Evolutionary conservation across 768 basidiomycete genomes (phyloP).

Genomic region (Lactarius tabidus): DNA sequence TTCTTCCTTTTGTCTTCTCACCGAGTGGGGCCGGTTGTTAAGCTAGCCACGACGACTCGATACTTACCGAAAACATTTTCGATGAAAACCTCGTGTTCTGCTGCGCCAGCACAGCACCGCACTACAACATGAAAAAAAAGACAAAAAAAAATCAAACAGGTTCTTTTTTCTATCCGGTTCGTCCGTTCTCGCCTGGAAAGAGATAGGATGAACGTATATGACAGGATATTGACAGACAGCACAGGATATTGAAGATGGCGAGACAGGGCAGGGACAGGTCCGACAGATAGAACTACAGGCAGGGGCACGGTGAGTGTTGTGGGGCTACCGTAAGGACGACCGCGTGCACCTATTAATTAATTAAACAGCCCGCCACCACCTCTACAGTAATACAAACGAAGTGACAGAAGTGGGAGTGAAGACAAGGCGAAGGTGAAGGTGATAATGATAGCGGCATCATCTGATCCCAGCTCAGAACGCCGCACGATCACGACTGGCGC

Average conservation of each 20-base stretch:
- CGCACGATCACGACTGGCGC: background rate
- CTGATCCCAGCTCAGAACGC: background rate
- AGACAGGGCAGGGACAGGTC: background rate
- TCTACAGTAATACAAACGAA: slow-evolving; percentile 12
- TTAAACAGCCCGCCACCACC: background rate
- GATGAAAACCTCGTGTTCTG: background rate
- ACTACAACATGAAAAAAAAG: background rate
- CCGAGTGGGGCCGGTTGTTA: background rate
- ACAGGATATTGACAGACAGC: background rate
- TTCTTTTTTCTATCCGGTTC: background rate
- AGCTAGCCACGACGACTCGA: background rate
- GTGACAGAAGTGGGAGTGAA: slow-evolving; percentile 6
- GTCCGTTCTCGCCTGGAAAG: background rate
- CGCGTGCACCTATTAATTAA: slow-evolving; percentile 1
- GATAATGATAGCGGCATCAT: background rate
- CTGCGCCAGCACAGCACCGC: too few relatives aligned
- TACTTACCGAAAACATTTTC: background rate
- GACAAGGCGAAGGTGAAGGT: background rate
- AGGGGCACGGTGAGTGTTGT: background rate
- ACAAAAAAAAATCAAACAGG: background rate
- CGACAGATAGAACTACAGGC: background rate
- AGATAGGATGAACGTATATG: background rate
- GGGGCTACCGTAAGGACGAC: background rate
- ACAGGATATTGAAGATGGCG: too few relatives aligned
- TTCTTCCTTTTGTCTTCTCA: background rate